Evolutionary conservation across 192 early-diverging fungal genomes (phyloP).

Genomic region (Gonapodya prolifera): DNA sequence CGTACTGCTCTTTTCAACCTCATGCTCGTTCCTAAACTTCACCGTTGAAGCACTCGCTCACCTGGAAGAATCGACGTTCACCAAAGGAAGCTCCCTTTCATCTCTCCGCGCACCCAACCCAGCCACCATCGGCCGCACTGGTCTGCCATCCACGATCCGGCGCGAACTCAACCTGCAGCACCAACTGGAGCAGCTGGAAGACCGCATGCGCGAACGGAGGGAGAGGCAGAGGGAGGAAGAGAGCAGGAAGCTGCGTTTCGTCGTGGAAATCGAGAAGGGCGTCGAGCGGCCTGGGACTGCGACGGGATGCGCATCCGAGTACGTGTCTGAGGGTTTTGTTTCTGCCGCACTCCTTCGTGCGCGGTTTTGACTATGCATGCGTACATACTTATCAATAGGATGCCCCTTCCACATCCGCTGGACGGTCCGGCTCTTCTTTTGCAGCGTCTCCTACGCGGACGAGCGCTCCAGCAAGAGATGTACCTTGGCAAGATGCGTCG

Average conservation of each 20-base stretch:
- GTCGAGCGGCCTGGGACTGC: constrained; percentile 36
- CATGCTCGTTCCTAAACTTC: no score
- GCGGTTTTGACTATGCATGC: no score
- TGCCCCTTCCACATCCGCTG: not conserved
- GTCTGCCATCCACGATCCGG: not conserved
- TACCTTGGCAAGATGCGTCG: constrained; percentile 23
- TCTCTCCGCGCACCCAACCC: no score
- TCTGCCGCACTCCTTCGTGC: no score
- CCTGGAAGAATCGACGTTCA: no score
- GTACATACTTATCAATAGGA: no score
- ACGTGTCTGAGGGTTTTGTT: no score
- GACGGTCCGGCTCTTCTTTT: constrained; percentile 34
- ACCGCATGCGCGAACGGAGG: constrained; percentile 30
- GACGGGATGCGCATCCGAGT: constrained; percentile 16
- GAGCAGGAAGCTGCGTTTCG: constrained; percentile 28
- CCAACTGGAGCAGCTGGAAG: constrained; percentile 35
- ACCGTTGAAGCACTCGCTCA: no score
- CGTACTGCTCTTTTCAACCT: no score
- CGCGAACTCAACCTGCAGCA: constrained; percentile 35
- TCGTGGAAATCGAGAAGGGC: constrained; percentile 34
- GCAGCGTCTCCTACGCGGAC: constrained; percentile 38
- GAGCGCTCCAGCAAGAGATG: constrained; percentile 42
- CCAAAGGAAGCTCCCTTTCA: no score
- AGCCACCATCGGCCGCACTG: no score
- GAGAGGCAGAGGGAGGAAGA: constrained; percentile 1